These are phyloP conservation scores for Leccinum disarticulatum DNA, from an alignment of 768 basidiomycete genomes.

Conservation along the genomic window DNA sequence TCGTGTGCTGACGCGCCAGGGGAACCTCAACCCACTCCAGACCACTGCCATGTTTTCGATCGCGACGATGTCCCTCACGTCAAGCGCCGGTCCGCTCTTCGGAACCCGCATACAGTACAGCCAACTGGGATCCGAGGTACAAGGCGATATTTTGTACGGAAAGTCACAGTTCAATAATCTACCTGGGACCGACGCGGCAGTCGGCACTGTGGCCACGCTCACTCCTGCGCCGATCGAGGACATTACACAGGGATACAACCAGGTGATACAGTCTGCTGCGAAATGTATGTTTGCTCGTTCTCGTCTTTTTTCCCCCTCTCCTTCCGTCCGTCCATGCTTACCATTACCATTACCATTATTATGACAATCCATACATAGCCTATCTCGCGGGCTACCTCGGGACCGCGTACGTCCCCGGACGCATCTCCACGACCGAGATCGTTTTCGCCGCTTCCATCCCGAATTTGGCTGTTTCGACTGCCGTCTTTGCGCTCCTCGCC, in stretches of 20 bases:
- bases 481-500: slow-evolving; percentile 24
- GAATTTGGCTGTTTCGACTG: slow-evolving; percentile 24
- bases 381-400: slow-evolving; percentile 26
- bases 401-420: slow-evolving; percentile 31
- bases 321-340: no score
- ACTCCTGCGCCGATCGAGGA: slow-evolving; percentile 6
- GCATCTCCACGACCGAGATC: slow-evolving; percentile 18
- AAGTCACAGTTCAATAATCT: slow-evolving; percentile 12
- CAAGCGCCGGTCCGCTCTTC: neutral
- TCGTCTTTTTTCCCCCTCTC: no score
- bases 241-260: slow-evolving; percentile 22
- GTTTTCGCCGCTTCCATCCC: slow-evolving; percentile 30
- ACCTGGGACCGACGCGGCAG: neutral
- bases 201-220: slow-evolving; percentile 1
- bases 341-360: neutral
- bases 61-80: slow-evolving; percentile 11
- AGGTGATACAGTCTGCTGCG: slow-evolving; percentile 19
- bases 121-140: slow-evolving; percentile 18
- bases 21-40: slow-evolving; percentile 26
- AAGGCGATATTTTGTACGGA: slow-evolving; percentile 23
- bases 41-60: slow-evolving; percentile 26
- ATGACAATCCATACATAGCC: slow-evolving; percentile 1
- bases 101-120: neutral
- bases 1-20: slow-evolving; percentile 15
- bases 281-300: slow-evolving; percentile 15